Evolutionary conservation across 495 filamentous ascomycete genomes (phyloP).

Genomic region (Podospora pseudocomata): DNA sequence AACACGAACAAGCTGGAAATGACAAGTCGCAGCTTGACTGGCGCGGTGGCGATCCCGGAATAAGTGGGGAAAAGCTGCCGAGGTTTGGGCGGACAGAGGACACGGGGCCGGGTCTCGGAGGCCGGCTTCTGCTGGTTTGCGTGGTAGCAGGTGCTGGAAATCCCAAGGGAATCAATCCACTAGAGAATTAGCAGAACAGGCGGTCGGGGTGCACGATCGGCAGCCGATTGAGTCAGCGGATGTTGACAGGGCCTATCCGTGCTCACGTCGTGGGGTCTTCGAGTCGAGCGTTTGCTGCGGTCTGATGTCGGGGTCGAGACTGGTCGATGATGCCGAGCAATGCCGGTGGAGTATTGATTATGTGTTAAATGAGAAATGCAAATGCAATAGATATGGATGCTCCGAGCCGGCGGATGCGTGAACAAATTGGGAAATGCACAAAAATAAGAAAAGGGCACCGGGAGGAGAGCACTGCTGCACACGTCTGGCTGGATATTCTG

Average conservation of each 20-base stretch:
- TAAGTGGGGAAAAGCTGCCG: slow-evolving; percentile 14
- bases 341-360: slow-evolving; percentile 14
- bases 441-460: slow-evolving; percentile 13
- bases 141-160: slow-evolving; percentile 3
- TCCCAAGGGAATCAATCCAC: slow-evolving; percentile 15
- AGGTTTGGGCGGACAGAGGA: slow-evolving; percentile 6
- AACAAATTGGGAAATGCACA: slow-evolving; percentile 4
- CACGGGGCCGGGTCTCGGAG: slow-evolving; percentile 6
- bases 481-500: slow-evolving; percentile 28
- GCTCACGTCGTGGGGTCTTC: slow-evolving; percentile 5
- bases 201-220: slow-evolving; percentile 13
- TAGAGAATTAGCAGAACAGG: not conserved
- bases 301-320: slow-evolving; percentile 8
- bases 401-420: slow-evolving; percentile 20
- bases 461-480: slow-evolving; percentile 14
- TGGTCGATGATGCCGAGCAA: slow-evolving; percentile 21
- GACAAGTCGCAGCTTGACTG: slow-evolving; percentile 5
- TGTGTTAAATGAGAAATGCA: not conserved
- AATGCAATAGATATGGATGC: not conserved
- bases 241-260: slow-evolving; percentile 11
- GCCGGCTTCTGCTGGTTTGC: not conserved
- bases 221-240: slow-evolving; percentile 17
- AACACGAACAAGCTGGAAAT: slow-evolving; percentile 10
- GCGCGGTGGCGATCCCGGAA: slow-evolving; percentile 22
- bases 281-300: slow-evolving; percentile 7